phyloP scores from a whole-genome alignment of 1,284 basidiomycete species.

The Cryptococcus depauperatus region DNA sequence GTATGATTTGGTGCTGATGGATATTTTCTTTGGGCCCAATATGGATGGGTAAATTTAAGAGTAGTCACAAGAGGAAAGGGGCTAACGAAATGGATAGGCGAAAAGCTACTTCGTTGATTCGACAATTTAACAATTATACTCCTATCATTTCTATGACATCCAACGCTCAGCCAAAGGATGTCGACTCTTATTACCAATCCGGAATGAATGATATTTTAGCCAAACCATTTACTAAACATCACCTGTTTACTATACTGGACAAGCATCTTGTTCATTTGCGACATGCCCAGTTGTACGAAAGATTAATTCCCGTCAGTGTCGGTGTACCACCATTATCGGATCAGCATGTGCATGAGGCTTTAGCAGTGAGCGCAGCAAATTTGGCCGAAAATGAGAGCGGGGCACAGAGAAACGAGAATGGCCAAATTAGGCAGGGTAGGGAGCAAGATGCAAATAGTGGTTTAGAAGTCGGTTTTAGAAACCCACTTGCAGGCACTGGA shows the following conservation, averaged over 20 bases:
- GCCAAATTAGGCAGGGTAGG: conserved; percentile 1
- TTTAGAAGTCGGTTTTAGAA: conserved; percentile 20
- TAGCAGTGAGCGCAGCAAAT: conserved; percentile 29
- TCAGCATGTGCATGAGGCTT: conserved; percentile 50
- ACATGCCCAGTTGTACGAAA: conserved; percentile 66
- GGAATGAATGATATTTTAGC: conserved; percentile 97
- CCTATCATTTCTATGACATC: conserved; percentile 97
- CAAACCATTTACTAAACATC: conserved; percentile 92
- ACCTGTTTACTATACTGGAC: conserved; percentile 85
- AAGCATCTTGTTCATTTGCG: conserved; percentile 92
- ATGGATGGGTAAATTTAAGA: conserved; percentile 39
- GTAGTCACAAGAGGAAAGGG: not conserved
- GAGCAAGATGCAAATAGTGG: conserved; percentile 2
- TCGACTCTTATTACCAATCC: conserved; percentile 35
- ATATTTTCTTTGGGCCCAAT: conserved; percentile 47
- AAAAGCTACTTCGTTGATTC: conserved; percentile 76
- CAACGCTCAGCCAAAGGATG: conserved; percentile 61
- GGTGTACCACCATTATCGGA: conserved; percentile 65
- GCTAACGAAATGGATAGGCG: conserved; percentile 17
- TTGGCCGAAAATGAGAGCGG: conserved; percentile 10
- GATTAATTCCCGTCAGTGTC: conserved; percentile 57
- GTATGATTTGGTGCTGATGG: conserved; percentile 92
- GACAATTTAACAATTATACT: conserved; percentile 79
- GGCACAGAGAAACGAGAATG: conserved; percentile 1
- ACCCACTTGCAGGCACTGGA: conserved; percentile 40